Evolutionary conservation across 192 early-diverging fungal genomes (phyloP), one percentile per base, ranked within the genome.

Genomic region (Mortierella claussenii): DNA sequence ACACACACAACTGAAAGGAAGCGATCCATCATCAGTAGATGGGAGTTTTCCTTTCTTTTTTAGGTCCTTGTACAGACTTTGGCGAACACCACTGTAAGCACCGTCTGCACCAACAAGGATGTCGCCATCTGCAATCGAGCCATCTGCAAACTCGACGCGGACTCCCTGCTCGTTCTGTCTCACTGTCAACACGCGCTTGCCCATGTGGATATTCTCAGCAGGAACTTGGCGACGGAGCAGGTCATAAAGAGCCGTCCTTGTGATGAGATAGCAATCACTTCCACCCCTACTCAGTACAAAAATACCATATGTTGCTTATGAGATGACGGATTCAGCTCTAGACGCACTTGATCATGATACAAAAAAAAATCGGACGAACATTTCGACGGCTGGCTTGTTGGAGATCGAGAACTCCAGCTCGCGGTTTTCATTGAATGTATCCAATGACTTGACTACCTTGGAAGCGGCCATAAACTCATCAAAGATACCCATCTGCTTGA

Each of bases 31-130:
- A 46, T 69, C 67, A n/a, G 36, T n/a, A 0, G 23, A 18, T 1
- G 56, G 51, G 20, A 69, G 27, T 12, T 2, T 36, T 13, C 42
- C 57, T 7, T 45, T 31, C 13, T 27, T 30, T 30, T 43, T 40
- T 11, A 69, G 28, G 12, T 12, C 21, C 8, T 50, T 13, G 27
- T 60, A 69, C 18, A 60, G 10, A 53, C 37, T 32, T 36, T 69
- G 57, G 0, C 67, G 57, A 13, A 69, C 57, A 8, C 34, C 47
- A n/a, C 55, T 58, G 33, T 60, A 50, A 0, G 55, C 55, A 7
- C 65, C 65, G 23, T 68, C 65, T 17, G 55, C 54, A 0, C 65
- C 65, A 0, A 68, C 67, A 33, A 69, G 40, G 12, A 69, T 52
- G 12, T 59, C 49, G 1, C 67, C 67, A 7, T 69, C 48, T 34